Conservation (phyloP, 148 eudicot genomes). For the Chenopodium formosanum region DNA sequence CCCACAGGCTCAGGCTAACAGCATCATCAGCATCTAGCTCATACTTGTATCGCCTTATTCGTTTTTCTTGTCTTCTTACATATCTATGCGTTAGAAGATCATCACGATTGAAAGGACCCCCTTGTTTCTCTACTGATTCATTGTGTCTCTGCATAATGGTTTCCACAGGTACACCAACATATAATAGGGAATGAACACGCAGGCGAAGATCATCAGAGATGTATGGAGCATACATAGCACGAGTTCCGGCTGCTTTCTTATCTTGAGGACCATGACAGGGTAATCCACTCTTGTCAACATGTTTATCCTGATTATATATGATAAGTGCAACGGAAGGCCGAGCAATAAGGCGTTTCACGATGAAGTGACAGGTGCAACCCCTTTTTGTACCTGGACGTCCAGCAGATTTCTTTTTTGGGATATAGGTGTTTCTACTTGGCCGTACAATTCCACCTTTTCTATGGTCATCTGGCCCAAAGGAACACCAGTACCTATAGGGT, state of each 20-base stretch:
- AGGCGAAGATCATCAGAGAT: constrained; percentile 93
- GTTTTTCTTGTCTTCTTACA: constrained; percentile 89
- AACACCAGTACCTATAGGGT: constrained; percentile 85
- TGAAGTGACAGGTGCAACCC: constrained; percentile 95
- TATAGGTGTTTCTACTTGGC: constrained; percentile 76
- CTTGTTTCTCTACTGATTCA: constrained; percentile 86
- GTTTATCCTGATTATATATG: constrained; percentile 85
- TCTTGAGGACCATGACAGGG: constrained; percentile 97
- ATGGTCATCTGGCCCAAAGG: constrained; percentile 96
- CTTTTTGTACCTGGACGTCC: constrained; percentile 95
- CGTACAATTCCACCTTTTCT: constrained; percentile 84
- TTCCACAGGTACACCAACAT: constrained; percentile 94
- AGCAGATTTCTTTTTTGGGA: constrained; percentile 67
- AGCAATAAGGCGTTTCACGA: constrained; percentile 85
- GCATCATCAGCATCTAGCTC: constrained; percentile 84
- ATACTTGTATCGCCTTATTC: constrained; percentile 66
- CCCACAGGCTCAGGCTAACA: constrained; percentile 79
- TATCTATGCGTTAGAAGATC: constrained; percentile 89
- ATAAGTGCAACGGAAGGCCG: constrained; percentile 83
- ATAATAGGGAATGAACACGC: constrained; percentile 68
- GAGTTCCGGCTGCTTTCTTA: constrained; percentile 81
- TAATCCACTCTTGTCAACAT: constrained; percentile 72
- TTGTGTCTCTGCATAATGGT: constrained; percentile 95
- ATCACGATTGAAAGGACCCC: constrained; percentile 86
- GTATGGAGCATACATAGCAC: constrained; percentile 94